Percentiles rank a stretch among this genome's conserved stretches.
phyloP scores from a whole-genome alignment of 164 flowering plant species.

The Tetrastigma voinierianum region DNA sequence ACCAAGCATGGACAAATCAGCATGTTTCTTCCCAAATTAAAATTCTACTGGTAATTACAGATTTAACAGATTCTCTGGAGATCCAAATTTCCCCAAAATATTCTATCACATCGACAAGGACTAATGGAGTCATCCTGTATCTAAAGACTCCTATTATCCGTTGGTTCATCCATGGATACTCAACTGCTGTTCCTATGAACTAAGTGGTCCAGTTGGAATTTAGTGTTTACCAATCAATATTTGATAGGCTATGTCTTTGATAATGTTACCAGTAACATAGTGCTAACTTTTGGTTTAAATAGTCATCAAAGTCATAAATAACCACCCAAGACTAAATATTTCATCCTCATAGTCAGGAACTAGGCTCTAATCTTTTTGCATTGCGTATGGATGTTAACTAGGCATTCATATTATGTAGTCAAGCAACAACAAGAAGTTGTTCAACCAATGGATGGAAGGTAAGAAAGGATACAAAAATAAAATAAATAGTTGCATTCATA shows the following conservation, averaged over 20 bases:
- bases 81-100: background rate
- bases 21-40: background rate
- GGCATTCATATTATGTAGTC: too few relatives aligned
- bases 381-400: too few relatives aligned
- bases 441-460: too few relatives aligned
- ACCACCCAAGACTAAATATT: too few relatives aligned
- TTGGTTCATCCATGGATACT: background rate
- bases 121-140: background rate
- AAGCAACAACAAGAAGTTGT: too few relatives aligned
- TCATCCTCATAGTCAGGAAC: too few relatives aligned
- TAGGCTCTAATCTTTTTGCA: too few relatives aligned
- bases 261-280: background rate
- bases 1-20: background rate
- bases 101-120: background rate
- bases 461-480: too few relatives aligned
- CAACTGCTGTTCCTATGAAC: background rate
- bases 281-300: too few relatives aligned
- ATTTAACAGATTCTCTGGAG: background rate
- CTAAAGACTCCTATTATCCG: background rate
- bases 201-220: background rate
- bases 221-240: background rate
- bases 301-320: too few relatives aligned
- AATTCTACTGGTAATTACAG: background rate
- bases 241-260: background rate
- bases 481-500: too few relatives aligned